These are phyloP conservation scores for Citrus cavaleriei DNA, from an alignment of 345 rosid species.

Conservation along the genomic window DNA sequence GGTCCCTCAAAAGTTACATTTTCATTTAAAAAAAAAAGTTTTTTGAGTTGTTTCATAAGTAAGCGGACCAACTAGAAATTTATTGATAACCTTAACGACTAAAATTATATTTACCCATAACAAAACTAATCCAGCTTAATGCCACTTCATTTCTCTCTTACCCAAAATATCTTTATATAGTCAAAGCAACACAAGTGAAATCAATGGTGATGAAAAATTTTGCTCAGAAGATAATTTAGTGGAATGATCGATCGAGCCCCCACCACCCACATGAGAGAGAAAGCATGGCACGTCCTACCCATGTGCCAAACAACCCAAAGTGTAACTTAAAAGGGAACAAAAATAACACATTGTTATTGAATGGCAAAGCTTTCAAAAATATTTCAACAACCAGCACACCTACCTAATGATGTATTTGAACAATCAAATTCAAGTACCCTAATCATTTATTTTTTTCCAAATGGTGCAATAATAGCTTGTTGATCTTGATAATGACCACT, in stretches of 20 bases:
- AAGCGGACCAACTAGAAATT: too few species aligned
- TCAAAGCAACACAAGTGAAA: background rate
- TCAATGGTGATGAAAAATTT: background rate
- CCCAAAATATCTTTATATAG: background rate
- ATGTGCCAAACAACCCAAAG: constrained; percentile 27
- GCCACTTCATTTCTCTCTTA: background rate
- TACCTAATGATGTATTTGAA: constrained; percentile 24
- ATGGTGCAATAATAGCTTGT: background rate
- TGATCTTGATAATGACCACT: constrained; percentile 10
- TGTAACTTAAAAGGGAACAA: constrained; percentile 39
- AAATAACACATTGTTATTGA: constrained; percentile 6
- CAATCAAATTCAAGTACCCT: background rate
- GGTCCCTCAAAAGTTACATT: too few species aligned
- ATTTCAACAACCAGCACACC: constrained; percentile 33
- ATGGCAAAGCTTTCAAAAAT: constrained; percentile 6
- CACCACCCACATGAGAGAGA: constrained; percentile 5
- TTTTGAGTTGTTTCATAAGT: too few species aligned
- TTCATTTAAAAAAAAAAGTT: too few species aligned
- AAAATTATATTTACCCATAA: too few species aligned
- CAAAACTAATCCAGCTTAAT: too few species aligned
- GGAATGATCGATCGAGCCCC: background rate
- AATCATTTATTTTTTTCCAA: constrained; percentile 6
- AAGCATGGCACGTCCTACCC: constrained; percentile 24
- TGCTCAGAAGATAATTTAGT: background rate
- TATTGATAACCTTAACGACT: too few species aligned